phyloP scores from a whole-genome alignment of 768 basidiomycete species.

The Rhodotorula toruloides region DNA sequence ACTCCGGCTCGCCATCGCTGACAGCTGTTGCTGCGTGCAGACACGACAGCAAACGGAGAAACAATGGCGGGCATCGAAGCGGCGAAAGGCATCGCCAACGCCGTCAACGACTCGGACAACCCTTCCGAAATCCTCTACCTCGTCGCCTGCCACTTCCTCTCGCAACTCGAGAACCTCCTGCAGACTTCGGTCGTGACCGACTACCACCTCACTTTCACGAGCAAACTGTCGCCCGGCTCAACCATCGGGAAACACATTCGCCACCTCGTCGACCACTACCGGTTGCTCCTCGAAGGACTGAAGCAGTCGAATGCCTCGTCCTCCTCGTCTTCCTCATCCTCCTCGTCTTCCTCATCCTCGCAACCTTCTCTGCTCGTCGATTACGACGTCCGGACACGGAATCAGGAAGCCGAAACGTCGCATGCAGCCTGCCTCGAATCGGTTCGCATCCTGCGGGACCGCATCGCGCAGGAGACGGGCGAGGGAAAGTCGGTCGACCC shows the following conservation, averaged over 20 bases:
- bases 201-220: not conserved
- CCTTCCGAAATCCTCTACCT: constrained; percentile 9
- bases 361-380: constrained; percentile 2
- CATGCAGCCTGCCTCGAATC: constrained; percentile 10
- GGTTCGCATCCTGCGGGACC: constrained; percentile 11
- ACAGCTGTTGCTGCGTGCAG: too few relatives aligned
- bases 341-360: not conserved
- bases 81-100: not conserved
- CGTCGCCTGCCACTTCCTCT: constrained; percentile 11
- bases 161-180: constrained; percentile 15
- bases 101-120: not conserved
- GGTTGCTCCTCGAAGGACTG: constrained; percentile 24
- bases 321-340: not conserved
- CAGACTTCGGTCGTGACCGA: constrained; percentile 14
- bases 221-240: constrained; percentile 21
- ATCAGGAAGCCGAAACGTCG: constrained; percentile 29
- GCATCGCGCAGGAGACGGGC: not conserved
- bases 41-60: too few relatives aligned
- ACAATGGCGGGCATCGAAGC: not conserved
- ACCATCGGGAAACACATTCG: constrained; percentile 39
- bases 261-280: constrained; percentile 36
- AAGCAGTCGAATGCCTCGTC: not conserved
- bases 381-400: constrained; percentile 34
- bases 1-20: too few relatives aligned
- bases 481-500: not conserved